Evolutionary conservation across 805 yeast genomes (phyloP).

Genomic region (Starmerella bombicola): DNA sequence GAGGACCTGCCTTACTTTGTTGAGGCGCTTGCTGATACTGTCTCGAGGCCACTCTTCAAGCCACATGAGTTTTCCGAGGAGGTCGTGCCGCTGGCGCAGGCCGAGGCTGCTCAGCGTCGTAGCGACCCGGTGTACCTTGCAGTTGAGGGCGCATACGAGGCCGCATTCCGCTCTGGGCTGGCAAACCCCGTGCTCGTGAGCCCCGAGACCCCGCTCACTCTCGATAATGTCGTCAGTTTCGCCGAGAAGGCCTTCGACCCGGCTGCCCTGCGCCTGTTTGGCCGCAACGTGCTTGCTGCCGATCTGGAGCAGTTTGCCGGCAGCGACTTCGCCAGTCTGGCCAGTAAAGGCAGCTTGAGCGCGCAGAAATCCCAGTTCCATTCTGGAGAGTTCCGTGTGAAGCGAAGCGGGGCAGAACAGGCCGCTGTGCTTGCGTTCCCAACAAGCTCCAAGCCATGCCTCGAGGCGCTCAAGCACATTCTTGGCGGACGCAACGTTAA

Average conservation of each 20-base stretch:
- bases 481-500: slow-evolving; percentile 43
- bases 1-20: slow-evolving; percentile 88
- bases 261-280: slow-evolving; percentile 59
- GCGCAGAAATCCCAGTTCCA: slow-evolving; percentile 35
- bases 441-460: slow-evolving; percentile 46
- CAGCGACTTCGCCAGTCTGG: slow-evolving; percentile 44
- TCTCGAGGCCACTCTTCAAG: slow-evolving; percentile 55
- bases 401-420: slow-evolving; percentile 47
- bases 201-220: slow-evolving; percentile 44
- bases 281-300: slow-evolving; percentile 56
- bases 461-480: slow-evolving; percentile 58
- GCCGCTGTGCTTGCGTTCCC: slow-evolving; percentile 77
- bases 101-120: slow-evolving; percentile 40
- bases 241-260: slow-evolving; percentile 58
- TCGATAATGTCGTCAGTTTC: slow-evolving; percentile 53
- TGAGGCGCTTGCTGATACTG: slow-evolving; percentile 64
- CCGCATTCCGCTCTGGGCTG: slow-evolving; percentile 75
- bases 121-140: slow-evolving; percentile 47
- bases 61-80: slow-evolving; percentile 74
- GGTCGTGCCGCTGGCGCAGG: slow-evolving; percentile 63
- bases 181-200: slow-evolving; percentile 74
- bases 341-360: slow-evolving; percentile 45
- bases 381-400: slow-evolving; percentile 50
- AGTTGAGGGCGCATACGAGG: slow-evolving; percentile 62
- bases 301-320: slow-evolving; percentile 63